Evolutionary conservation across 139 green algal species (phyloP).

Genomic region (Desmodesmus armatus): DNA sequence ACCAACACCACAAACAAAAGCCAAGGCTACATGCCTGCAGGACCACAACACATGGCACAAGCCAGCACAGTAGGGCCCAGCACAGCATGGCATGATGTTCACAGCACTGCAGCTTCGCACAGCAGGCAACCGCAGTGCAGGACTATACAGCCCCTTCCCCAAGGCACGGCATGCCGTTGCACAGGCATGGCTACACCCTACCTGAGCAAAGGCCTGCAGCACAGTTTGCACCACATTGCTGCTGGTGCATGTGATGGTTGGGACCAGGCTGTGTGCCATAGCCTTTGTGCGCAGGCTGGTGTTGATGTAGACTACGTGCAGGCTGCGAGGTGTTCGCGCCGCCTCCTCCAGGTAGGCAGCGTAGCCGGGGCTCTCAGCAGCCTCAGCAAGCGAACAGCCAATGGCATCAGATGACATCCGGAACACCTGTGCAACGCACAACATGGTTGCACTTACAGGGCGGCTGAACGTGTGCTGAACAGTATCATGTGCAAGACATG

Average conservation of each 20-base stretch:
- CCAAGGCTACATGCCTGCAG: too few species aligned
- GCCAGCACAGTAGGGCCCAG: not conserved
- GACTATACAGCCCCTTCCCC: too few species aligned
- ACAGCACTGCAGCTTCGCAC: too few species aligned
- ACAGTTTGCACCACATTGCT: slow-evolving; percentile 99
- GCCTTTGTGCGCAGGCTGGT: slow-evolving; percentile 96
- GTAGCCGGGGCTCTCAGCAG: slow-evolving; percentile 87
- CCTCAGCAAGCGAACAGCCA: slow-evolving; percentile 97
- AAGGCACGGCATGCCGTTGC: not conserved
- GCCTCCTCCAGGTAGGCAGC: slow-evolving; percentile 75
- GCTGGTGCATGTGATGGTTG: slow-evolving; percentile 99
- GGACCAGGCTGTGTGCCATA: slow-evolving; percentile 81
- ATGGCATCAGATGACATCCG: slow-evolving; percentile 89
- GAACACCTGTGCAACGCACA: slow-evolving; percentile 86
- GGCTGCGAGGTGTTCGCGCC: slow-evolving; percentile 57
- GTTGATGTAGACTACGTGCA: slow-evolving; percentile 99
- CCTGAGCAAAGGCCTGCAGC: slow-evolving; percentile 90
- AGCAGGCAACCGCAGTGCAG: too few species aligned
- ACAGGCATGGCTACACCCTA: slow-evolving; percentile 22
- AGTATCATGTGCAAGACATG: too few species aligned
- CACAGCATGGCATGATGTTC: too few species aligned
- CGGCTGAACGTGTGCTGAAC: too few species aligned
- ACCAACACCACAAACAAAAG: too few species aligned
- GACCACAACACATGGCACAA: not conserved
- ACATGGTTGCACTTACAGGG: too few species aligned